These are phyloP conservation scores for Fusarium verrucosum DNA, from an alignment of 2,329 filamentous ascomycete species.

Conservation along the genomic window DNA sequence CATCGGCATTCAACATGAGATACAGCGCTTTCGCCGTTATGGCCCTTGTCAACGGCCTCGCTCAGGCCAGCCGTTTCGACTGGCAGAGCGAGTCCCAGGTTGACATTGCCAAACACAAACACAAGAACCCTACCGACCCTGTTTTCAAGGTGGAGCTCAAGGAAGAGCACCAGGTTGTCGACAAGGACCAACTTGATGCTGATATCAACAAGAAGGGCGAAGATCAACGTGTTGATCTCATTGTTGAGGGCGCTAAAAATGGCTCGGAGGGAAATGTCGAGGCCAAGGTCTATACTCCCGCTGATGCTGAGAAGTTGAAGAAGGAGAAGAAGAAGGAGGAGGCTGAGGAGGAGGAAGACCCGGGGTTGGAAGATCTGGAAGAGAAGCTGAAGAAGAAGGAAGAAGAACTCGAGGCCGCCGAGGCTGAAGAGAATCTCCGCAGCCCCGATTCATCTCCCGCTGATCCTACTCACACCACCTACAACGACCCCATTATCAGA, in stretches of 20 bases:
- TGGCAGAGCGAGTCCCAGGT: constrained; percentile 9
- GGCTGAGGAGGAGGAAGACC: background rate
- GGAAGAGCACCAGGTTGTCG: background rate
- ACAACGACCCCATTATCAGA: background rate
- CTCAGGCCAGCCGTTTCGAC: constrained; percentile 30
- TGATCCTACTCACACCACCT: constrained; percentile 1
- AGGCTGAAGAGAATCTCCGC: background rate
- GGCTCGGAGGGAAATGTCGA: background rate
- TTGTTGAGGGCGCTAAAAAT: background rate
- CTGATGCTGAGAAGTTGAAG: background rate
- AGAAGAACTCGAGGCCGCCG: background rate
- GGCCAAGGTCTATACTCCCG: background rate
- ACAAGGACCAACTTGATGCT: background rate
- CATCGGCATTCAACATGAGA: constrained; percentile 32
- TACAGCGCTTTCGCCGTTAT: constrained; percentile 38
- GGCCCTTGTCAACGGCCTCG: constrained; percentile 37
- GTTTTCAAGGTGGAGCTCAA: constrained; percentile 1
- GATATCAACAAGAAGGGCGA: constrained; percentile 7
- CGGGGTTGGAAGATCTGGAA: background rate
- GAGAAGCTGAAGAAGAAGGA: constrained; percentile 10
- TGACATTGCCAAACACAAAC: constrained; percentile 1
- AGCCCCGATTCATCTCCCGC: background rate
- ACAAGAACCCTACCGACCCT: background rate
- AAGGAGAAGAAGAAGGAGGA: constrained; percentile 2
- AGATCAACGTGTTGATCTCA: constrained; percentile 1